Base-by-base conservation (phyloP, 208 protist species). In the Vickermania spadyakhi region DNA sequence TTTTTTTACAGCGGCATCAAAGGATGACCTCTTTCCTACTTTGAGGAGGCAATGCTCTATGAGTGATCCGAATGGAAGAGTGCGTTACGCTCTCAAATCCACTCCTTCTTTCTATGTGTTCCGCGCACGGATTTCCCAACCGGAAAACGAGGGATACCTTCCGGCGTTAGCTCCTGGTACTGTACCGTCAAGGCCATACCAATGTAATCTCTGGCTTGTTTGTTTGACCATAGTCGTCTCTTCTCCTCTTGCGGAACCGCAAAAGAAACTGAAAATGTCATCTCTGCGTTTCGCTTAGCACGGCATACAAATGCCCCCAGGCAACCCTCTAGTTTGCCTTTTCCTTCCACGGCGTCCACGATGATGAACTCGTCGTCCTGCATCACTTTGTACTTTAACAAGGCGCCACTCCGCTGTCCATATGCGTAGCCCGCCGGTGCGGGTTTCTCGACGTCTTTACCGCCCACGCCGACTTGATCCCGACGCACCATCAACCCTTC, bases 351-450 rank as follows among this genome's bases (percentile, higher is more conserved):
- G 0, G 81, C 89, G 26, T 66, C 66, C 5, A 91, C 77, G 57
- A 96, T 96, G 56, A 82, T 60, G 61, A 86, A 96, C 78, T 96
- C 89, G 18, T 70, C 84, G 26, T 96, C 89, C 27, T 87, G 81
- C 86, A 93, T 96, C 22, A 81, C 53, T 67, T 93, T 93, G 76
- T 92, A 89, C 77, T 96, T 96, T 2, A 96, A 74, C n/a, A 96
- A 51, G 23, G 72, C 79, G 42, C 73, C 71, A 42, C 80, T 89
- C 5, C 89, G 86, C 66, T 86, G 72, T 0, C 89, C 89, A 64
- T 86, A 86, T 36, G 69, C 81, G 64, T 96, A 96, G 3, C 80
- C 80, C 18, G 67, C 79, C n/a, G n/a, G n/a, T n/a, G n/a, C n/a
- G n/a, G n/a, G n/a, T n/a, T n/a, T n/a, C n/a, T 23, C 11, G 18